Percentiles rank a stretch among this genome's conserved stretches.
Conservation (phyloP, 2,329 filamentous ascomycete species). For the Chaetomiaceae sp. region DNA sequence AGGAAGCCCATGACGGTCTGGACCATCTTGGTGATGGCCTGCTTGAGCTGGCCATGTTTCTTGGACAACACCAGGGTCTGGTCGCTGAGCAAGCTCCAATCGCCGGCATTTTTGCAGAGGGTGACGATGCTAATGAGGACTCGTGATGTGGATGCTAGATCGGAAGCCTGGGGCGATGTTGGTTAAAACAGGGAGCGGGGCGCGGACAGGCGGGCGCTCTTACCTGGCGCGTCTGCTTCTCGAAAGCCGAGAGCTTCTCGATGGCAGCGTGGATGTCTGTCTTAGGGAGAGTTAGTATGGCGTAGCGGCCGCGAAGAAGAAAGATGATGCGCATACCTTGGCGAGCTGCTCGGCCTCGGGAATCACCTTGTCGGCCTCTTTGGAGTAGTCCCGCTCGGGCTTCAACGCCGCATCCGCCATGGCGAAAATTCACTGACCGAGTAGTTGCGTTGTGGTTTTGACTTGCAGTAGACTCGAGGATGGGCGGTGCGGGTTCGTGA, state of each 20-base stretch:
- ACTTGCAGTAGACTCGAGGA: not conserved
- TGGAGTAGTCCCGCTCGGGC: slow-evolving; percentile 98
- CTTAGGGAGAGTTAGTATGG: slow-evolving; percentile 38
- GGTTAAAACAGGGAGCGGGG: slow-evolving; percentile 6
- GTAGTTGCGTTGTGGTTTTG: not conserved
- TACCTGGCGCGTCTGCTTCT: slow-evolving; percentile 98
- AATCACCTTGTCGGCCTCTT: slow-evolving; percentile 89
- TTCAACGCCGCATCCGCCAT: slow-evolving; percentile 85
- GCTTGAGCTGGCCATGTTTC: slow-evolving; percentile 99
- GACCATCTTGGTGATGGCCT: slow-evolving; percentile 98
- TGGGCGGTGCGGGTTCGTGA: not conserved
- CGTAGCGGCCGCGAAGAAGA: not conserved
- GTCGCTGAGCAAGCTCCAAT: slow-evolving; percentile 95
- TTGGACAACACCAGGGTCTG: slow-evolving; percentile 94
- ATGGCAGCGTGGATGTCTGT: slow-evolving; percentile 80
- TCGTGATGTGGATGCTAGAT: slow-evolving; percentile 90
- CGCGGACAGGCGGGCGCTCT: slow-evolving; percentile 22
- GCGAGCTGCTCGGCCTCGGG: slow-evolving; percentile 87
- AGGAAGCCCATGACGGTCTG: slow-evolving; percentile 92
- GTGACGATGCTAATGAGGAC: slow-evolving; percentile 84
- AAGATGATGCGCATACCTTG: slow-evolving; percentile 56
- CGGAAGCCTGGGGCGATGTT: slow-evolving; percentile 64
- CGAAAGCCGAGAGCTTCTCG: slow-evolving; percentile 85
- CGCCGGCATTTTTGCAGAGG: slow-evolving; percentile 85
- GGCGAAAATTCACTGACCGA: slow-evolving; percentile 30